A percentile compares a stretch with the other conserved stretches of the same genome.
phyloP scores from a whole-genome alignment of 2,329 filamentous ascomycete genomes.

The Botryotinia convoluta region DNA sequence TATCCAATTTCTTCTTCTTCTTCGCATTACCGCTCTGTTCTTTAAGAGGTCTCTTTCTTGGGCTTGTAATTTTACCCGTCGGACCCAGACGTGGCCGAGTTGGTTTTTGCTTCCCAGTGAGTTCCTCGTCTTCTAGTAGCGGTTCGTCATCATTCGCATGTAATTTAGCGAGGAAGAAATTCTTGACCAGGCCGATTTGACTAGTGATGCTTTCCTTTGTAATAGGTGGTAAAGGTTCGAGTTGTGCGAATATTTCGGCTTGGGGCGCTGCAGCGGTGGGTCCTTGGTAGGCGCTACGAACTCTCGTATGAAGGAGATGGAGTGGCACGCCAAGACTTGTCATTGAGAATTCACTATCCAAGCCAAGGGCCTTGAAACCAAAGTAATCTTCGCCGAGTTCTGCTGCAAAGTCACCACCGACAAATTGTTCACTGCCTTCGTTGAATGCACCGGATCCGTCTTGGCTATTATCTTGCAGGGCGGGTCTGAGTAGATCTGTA shows the following conservation, averaged over 20 bases:
- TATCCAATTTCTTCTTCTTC: slow-evolving; percentile 81
- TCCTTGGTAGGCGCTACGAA: slow-evolving; percentile 78
- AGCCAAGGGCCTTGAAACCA: slow-evolving; percentile 90
- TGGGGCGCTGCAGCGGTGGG: slow-evolving; percentile 57
- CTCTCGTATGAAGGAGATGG: slow-evolving; percentile 87
- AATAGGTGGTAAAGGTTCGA: slow-evolving; percentile 71
- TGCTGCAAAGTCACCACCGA: slow-evolving; percentile 94
- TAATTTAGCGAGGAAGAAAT: slow-evolving; percentile 88
- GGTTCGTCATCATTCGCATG: slow-evolving; percentile 79
- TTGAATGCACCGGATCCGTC: slow-evolving; percentile 92
- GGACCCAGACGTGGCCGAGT: slow-evolving; percentile 62
- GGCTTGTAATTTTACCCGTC: slow-evolving; percentile 82
- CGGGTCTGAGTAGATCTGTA: slow-evolving; percentile 88
- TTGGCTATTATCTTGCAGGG: slow-evolving; percentile 72
- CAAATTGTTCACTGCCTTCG: slow-evolving; percentile 94
- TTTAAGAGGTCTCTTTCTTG: slow-evolving; percentile 76
- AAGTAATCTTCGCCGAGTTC: slow-evolving; percentile 99
- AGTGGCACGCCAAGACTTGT: slow-evolving; percentile 87
- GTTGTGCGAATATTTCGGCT: slow-evolving; percentile 56
- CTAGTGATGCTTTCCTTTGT: slow-evolving; percentile 72
- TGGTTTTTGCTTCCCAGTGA: slow-evolving; percentile 81
- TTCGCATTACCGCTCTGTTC: slow-evolving; percentile 82
- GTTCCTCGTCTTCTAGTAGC: slow-evolving; percentile 88
- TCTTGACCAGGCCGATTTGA: slow-evolving; percentile 83
- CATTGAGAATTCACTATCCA: slow-evolving; percentile 87